Conservation (phyloP, 2,329 filamentous ascomycete species). For the Boeremia lycopersici region DNA sequence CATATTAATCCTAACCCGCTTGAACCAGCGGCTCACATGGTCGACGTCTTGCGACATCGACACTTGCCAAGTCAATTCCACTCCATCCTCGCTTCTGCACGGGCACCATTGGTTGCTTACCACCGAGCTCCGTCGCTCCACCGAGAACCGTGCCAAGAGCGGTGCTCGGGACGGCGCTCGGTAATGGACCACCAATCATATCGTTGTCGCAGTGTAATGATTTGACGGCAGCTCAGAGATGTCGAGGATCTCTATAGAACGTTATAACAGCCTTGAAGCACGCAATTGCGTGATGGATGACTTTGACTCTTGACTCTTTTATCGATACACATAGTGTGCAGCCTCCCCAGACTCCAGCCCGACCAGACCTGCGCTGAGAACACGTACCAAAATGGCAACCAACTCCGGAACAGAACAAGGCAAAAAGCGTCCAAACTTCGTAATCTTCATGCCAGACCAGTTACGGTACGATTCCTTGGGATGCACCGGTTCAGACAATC, state of each 20-base stretch:
- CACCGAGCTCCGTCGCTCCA: background rate
- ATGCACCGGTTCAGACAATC: background rate
- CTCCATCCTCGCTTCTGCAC: background rate
- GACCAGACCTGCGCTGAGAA: background rate
- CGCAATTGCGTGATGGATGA: background rate
- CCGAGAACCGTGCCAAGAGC: background rate
- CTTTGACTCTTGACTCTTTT: no score
- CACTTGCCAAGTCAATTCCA: background rate
- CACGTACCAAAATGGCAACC: background rate
- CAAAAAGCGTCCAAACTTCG: background rate
- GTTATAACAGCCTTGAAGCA: background rate
- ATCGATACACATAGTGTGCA: no score
- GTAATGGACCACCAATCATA: background rate
- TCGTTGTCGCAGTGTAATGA: background rate
- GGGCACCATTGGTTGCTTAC: background rate
- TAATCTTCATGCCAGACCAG: background rate
- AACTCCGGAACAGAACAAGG: background rate
- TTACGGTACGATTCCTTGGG: background rate
- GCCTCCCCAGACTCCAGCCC: background rate
- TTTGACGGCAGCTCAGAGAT: background rate
- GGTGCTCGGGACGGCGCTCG: background rate
- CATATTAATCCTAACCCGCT: no score
- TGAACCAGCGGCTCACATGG: background rate
- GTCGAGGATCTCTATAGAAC: background rate
- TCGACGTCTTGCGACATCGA: background rate